Evolutionary conservation across 1,284 basidiomycete species (phyloP).

Genomic region (Cryptococcus sp.): DNA sequence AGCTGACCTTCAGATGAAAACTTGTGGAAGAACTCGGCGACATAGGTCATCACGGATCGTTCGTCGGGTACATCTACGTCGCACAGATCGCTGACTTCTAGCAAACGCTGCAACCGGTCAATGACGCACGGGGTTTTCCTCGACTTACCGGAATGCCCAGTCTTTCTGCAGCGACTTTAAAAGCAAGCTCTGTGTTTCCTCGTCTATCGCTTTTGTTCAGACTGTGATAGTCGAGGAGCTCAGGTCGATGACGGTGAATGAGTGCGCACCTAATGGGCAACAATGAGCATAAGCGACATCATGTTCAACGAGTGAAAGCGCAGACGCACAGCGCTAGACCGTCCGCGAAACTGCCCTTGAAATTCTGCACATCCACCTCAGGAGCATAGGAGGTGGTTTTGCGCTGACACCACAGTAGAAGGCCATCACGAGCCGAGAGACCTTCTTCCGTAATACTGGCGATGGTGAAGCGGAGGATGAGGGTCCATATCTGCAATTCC

Average conservation of each 20-base stretch:
- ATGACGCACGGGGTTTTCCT: background rate
- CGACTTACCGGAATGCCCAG: constrained; percentile 79
- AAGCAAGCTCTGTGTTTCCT: constrained; percentile 80
- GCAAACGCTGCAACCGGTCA: constrained; percentile 67
- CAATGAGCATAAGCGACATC: constrained; percentile 9
- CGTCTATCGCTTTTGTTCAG: constrained; percentile 78
- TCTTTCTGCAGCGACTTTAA: constrained; percentile 79
- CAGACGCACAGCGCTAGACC: constrained; percentile 83
- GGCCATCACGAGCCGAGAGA: constrained; percentile 91
- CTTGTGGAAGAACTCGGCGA: constrained; percentile 94
- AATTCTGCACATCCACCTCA: constrained; percentile 91
- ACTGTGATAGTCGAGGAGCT: constrained; percentile 80
- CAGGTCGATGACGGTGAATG: constrained; percentile 95
- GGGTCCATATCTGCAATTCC: constrained; percentile 75
- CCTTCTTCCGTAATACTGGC: constrained; percentile 99
- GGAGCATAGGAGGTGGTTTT: constrained; percentile 84
- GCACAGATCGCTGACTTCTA: constrained; percentile 96
- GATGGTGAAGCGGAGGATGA: constrained; percentile 95
- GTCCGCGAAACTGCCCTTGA: constrained; percentile 88
- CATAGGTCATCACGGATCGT: constrained; percentile 68
- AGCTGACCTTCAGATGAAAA: constrained; percentile 89
- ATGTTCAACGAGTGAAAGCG: background rate
- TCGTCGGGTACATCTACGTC: constrained; percentile 87
- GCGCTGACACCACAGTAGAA: constrained; percentile 95
- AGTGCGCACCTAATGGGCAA: constrained; percentile 74